phyloP scores from a whole-genome alignment of 768 basidiomycete genomes.

The Trametes maxima region DNA sequence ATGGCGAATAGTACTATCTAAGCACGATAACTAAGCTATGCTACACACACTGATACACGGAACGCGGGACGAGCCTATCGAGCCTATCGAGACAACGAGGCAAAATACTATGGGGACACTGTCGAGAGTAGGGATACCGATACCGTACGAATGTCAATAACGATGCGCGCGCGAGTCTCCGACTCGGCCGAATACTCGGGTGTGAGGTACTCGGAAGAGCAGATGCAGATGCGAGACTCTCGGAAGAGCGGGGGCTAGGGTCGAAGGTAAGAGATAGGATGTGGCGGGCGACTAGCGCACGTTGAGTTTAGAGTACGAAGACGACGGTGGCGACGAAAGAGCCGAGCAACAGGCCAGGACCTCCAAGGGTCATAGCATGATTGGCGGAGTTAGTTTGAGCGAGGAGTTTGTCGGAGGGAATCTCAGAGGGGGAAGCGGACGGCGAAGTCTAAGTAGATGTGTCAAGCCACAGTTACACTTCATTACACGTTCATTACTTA shows the following conservation, averaged over 20 bases:
- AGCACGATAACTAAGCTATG: conserved; percentile 4
- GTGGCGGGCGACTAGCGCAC: conserved; percentile 15
- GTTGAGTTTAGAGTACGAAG: not conserved
- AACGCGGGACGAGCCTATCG: no score
- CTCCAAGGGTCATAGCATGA: not conserved
- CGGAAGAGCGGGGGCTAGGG: not conserved
- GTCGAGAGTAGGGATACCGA: not conserved
- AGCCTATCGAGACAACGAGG: conserved; percentile 1
- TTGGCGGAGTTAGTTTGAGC: conserved; percentile 8
- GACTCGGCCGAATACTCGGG: not conserved
- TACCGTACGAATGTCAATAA: conserved; percentile 4
- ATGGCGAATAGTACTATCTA: conserved; percentile 10
- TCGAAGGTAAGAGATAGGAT: not conserved
- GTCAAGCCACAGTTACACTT: no score
- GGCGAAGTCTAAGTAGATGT: no score
- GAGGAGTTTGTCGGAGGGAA: not conserved
- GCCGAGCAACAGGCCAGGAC: conserved; percentile 2
- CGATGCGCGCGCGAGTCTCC: not conserved
- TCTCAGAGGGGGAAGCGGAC: not conserved
- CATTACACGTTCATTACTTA: no score
- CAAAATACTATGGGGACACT: not conserved
- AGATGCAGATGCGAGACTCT: not conserved
- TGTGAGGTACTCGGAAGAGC: no score
- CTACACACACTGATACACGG: conserved; percentile 1
- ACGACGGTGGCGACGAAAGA: conserved; percentile 10